Conservation (phyloP, 83 land plant species). For the Thuja plicata region DNA sequence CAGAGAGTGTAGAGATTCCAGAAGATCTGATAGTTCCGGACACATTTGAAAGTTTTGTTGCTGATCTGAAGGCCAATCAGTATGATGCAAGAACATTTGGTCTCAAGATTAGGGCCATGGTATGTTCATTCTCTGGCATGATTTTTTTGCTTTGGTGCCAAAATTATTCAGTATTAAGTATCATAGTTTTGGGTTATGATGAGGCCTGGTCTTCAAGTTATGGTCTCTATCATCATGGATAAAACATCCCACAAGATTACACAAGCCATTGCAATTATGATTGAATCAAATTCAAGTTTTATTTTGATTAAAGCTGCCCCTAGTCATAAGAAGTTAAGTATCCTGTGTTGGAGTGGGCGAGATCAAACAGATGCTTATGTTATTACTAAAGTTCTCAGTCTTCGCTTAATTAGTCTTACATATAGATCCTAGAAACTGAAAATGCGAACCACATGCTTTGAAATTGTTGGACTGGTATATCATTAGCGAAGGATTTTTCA, state of each 20-base stretch:
- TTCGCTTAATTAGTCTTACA: not conserved
- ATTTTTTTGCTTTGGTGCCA: not conserved
- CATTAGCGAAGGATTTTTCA: not conserved
- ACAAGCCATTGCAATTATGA: not conserved
- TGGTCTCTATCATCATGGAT: not conserved
- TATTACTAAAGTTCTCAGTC: not conserved
- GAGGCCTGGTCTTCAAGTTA: not conserved
- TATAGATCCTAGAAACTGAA: not conserved
- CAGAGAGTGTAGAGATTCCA: constrained; percentile 46
- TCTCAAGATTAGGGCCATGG: constrained; percentile 71
- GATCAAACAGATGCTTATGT: not conserved
- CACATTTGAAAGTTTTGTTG: constrained; percentile 65
- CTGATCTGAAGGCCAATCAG: constrained; percentile 57
- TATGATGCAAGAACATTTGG: constrained; percentile 72
- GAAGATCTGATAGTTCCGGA: constrained; percentile 54
- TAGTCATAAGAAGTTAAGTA: not conserved
- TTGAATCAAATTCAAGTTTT: not conserved
- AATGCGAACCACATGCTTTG: not conserved
- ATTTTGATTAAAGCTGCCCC: not conserved
- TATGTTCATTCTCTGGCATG: constrained; percentile 21
- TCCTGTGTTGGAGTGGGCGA: not conserved
- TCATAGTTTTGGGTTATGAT: not conserved
- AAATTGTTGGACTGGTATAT: not conserved
- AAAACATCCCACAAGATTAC: not conserved
- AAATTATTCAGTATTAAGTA: not conserved